Percentiles rank a stretch among this genome's conserved stretches.
Conservation (phyloP, 352 stramenopile genomes). For the Pythium dissotocum region DNA sequence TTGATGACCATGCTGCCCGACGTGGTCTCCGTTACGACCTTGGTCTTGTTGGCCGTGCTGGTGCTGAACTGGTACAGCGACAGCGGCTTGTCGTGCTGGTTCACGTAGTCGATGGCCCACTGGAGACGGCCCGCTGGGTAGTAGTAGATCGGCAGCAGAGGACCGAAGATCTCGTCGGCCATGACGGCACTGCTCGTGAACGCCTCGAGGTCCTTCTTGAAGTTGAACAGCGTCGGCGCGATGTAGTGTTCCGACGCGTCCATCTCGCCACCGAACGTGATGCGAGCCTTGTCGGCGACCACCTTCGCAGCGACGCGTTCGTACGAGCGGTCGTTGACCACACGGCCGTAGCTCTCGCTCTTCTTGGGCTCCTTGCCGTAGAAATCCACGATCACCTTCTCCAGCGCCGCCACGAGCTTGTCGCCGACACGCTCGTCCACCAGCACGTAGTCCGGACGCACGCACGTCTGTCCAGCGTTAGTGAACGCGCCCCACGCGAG, state of each 20-base stretch:
- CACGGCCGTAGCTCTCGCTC: slow-evolving; percentile 50
- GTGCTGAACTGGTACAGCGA: slow-evolving; percentile 34
- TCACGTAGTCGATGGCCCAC: slow-evolving; percentile 30
- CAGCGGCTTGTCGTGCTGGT: slow-evolving; percentile 31
- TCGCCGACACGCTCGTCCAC: slow-evolving; percentile 82
- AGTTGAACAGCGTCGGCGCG: slow-evolving; percentile 86
- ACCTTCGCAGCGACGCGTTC: slow-evolving; percentile 40
- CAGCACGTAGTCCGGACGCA: slow-evolving; percentile 93
- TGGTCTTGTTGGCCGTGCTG: slow-evolving; percentile 19
- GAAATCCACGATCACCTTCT: slow-evolving; percentile 40
- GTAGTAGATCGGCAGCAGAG: slow-evolving; percentile 92
- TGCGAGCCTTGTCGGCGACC: slow-evolving; percentile 38
- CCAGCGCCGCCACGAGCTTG: slow-evolving; percentile 42
- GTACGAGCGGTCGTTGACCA: slow-evolving; percentile 79
- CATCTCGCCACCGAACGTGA: slow-evolving; percentile 57
- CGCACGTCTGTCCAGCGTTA: slow-evolving; percentile 94
- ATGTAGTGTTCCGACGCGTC: slow-evolving; percentile 82
- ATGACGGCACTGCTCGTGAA: slow-evolving; percentile 69
- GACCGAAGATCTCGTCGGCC: slow-evolving; percentile 96
- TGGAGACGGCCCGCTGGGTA: slow-evolving; percentile 38
- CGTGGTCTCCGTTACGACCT: slow-evolving; percentile 28
- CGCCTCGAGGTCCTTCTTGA: slow-evolving; percentile 54
- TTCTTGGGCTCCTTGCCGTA: slow-evolving; percentile 56
- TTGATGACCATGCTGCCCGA: slow-evolving; percentile 36
- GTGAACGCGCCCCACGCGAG: slow-evolving; percentile 86